Evolutionary conservation across 495 filamentous ascomycete species (phyloP).

Genomic region (Aspergillus heteromorphus): DNA sequence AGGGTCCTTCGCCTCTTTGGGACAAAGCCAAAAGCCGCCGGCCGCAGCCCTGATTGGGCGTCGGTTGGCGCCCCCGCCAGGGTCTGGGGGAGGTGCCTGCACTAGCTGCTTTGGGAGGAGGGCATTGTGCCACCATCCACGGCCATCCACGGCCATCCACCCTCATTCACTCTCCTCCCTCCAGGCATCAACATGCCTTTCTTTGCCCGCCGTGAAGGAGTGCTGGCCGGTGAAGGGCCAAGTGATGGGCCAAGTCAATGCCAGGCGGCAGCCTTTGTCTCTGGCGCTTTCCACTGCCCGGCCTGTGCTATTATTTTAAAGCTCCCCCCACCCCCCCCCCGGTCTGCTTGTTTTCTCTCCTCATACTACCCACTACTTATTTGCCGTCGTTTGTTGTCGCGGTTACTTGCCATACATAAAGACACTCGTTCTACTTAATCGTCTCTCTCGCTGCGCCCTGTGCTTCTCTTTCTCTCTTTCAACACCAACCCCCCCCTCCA

Average conservation of each 20-base stretch:
- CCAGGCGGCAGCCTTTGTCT: not conserved
- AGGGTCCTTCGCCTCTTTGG: no score
- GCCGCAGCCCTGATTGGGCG: no score
- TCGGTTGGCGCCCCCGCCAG: no score
- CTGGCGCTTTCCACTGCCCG: constrained; percentile 7
- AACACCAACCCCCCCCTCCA: not conserved
- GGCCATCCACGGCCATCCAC: no score
- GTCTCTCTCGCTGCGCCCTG: not conserved
- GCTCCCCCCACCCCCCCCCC: not conserved
- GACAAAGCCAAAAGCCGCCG: no score
- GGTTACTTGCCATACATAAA: no score
- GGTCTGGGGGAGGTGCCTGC: no score
- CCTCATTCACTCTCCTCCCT: no score
- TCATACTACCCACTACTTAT: constrained; percentile 3
- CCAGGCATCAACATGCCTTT: no score
- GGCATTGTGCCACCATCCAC: no score
- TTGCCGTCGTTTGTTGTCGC: not conserved
- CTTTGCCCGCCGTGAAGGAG: no score
- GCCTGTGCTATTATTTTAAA: constrained; percentile 1
- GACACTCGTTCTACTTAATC: not conserved
- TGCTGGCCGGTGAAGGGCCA: not conserved
- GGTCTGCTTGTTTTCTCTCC: not conserved
- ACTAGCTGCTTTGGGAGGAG: no score
- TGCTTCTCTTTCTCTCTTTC: not conserved
- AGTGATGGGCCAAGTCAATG: not conserved